A percentile compares a stretch with the other conserved stretches of the same genome.
These are phyloP conservation scores for Cryptococcus sp. DNA, from an alignment of 1,284 basidiomycete species.

Conservation along the genomic window DNA sequence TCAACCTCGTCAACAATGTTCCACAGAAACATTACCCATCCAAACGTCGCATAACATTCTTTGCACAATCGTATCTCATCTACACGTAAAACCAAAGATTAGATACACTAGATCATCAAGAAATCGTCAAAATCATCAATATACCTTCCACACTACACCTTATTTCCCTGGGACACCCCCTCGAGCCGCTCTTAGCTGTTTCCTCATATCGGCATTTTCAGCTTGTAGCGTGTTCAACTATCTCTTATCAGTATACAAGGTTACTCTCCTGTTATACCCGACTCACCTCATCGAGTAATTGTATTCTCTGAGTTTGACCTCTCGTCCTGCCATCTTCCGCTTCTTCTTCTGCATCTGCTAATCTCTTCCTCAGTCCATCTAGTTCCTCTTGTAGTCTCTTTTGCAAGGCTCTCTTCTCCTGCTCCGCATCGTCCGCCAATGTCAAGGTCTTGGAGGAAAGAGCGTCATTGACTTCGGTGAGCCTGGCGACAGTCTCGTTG, in stretches of 20 bases:
- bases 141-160: no score
- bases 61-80: no score
- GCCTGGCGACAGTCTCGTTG: conserved; percentile 62
- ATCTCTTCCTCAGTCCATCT: conserved; percentile 24
- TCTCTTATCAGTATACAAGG: background rate
- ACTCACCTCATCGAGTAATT: conserved; percentile 46
- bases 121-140: no score
- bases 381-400: conserved; percentile 32
- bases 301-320: conserved; percentile 41
- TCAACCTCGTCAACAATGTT: no score
- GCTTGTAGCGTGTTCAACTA: conserved; percentile 46
- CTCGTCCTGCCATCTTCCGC: conserved; percentile 36
- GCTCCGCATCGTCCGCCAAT: conserved; percentile 68
- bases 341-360: conserved; percentile 31
- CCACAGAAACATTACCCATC: no score
- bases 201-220: conserved; percentile 40
- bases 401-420: conserved; percentile 28
- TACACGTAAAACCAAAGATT: no score
- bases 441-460: conserved; percentile 66
- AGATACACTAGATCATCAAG: no score
- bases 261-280: no score
- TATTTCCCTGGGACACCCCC: background rate
- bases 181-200: conserved; percentile 29
- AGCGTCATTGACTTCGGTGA: conserved; percentile 68
- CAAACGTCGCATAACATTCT: no score